phyloP scores from a whole-genome alignment of 805 yeast genomes.

The Metschnikowia continentalis region DNA sequence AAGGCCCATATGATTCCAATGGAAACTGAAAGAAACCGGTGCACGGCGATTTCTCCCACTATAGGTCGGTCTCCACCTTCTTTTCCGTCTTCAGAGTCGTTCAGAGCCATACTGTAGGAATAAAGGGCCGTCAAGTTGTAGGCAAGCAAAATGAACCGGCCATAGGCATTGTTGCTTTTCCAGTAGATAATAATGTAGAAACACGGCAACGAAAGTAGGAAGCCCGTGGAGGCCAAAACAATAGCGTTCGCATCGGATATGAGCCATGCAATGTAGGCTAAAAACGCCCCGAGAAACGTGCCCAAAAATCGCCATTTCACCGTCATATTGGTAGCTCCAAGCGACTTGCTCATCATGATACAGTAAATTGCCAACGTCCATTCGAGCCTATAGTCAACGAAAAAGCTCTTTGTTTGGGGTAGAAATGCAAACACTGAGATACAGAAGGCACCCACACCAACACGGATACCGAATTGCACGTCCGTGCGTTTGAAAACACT shows the following conservation, averaged over 20 bases:
- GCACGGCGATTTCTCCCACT: slow-evolving; percentile 70
- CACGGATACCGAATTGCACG: slow-evolving; percentile 74
- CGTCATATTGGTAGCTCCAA: slow-evolving; percentile 82
- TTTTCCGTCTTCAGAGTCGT: slow-evolving; percentile 53
- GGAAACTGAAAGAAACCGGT: slow-evolving; percentile 68
- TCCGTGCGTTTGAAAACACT: slow-evolving; percentile 58
- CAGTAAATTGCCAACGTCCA: slow-evolving; percentile 83
- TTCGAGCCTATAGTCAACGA: slow-evolving; percentile 70
- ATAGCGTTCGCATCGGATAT: slow-evolving; percentile 52
- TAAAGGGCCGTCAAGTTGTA: slow-evolving; percentile 76
- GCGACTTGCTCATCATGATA: slow-evolving; percentile 78
- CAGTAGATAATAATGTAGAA: slow-evolving; percentile 62
- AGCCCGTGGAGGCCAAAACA: slow-evolving; percentile 48
- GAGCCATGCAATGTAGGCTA: slow-evolving; percentile 60
- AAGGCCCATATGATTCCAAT: slow-evolving; percentile 78
- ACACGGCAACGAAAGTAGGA: slow-evolving; percentile 44
- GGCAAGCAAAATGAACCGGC: slow-evolving; percentile 67
- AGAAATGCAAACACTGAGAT: slow-evolving; percentile 65
- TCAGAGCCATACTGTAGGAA: slow-evolving; percentile 61
- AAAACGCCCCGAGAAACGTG: slow-evolving; percentile 64
- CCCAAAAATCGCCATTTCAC: slow-evolving; percentile 72
- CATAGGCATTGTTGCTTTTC: slow-evolving; percentile 60
- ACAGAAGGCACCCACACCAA: slow-evolving; percentile 69
- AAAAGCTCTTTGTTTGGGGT: slow-evolving; percentile 49
- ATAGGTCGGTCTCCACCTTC: slow-evolving; percentile 72